These are phyloP conservation scores for Candida nanaspora DNA, from an alignment of 805 yeast genomes.

Conservation along the genomic window DNA sequence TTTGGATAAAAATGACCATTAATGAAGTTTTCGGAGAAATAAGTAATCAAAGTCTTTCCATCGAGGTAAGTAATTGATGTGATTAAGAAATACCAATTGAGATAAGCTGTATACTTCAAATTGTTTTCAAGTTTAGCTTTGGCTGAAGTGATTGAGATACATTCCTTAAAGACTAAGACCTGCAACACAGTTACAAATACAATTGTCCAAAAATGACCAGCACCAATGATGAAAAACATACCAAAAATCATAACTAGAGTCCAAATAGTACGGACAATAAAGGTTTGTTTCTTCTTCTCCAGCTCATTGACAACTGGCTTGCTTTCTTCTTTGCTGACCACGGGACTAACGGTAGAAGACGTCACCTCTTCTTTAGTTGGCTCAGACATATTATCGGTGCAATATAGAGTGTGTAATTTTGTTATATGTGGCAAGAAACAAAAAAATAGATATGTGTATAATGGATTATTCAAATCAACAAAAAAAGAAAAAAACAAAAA, in stretches of 20 bases:
- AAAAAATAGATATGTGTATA: too few species aligned
- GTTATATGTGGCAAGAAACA: too few species aligned
- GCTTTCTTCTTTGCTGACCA: too few species aligned
- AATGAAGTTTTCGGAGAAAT: constrained; percentile 33
- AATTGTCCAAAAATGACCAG: constrained; percentile 84
- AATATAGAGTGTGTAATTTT: too few species aligned
- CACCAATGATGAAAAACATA: constrained; percentile 61
- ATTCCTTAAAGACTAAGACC: constrained; percentile 81
- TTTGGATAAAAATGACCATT: constrained; percentile 4
- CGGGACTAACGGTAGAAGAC: too few species aligned
- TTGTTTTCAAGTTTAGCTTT: constrained; percentile 75
- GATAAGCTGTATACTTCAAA: constrained; percentile 71
- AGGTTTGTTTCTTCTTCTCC: constrained; percentile 73
- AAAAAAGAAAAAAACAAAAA: too few species aligned
- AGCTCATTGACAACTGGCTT: constrained; percentile 29
- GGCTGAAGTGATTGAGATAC: constrained; percentile 76
- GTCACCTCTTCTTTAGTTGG: neutral
- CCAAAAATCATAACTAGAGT: constrained; percentile 82
- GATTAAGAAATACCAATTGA: constrained; percentile 87
- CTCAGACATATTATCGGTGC: too few species aligned
- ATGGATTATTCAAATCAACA: too few species aligned
- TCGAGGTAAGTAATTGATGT: constrained; percentile 87
- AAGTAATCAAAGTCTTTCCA: constrained; percentile 72
- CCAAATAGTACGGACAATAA: constrained; percentile 86
- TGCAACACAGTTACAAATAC: constrained; percentile 66